phyloP scores from a whole-genome alignment of 495 filamentous ascomycete species.

The Opeltia flavorubescens region DNA sequence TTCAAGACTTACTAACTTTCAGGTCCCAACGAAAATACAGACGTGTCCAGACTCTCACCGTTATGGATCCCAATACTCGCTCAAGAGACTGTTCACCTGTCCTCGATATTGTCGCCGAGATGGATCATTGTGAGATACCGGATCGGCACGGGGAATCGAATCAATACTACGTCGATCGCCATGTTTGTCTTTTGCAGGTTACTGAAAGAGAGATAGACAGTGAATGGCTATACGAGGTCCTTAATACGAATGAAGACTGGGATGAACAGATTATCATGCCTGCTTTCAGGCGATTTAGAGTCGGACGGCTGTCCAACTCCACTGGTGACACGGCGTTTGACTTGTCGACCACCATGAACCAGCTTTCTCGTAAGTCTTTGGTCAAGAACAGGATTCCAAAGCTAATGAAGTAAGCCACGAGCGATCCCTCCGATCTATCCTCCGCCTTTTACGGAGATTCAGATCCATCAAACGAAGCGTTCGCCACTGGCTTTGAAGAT shows the following conservation, averaged over 20 bases:
- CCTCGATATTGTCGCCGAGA: constrained; percentile 9
- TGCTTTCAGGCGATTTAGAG: constrained; percentile 9
- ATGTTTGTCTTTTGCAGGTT: constrained; percentile 14
- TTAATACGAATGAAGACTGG: constrained; percentile 9
- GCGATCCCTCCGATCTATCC: constrained; percentile 1
- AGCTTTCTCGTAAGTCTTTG: constrained; percentile 1
- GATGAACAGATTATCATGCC: constrained; percentile 13
- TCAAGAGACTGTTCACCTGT: constrained; percentile 6
- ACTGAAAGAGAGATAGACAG: constrained; percentile 9
- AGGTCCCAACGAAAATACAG: constrained; percentile 3
- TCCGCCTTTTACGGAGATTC: constrained; percentile 7
- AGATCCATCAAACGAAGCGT: constrained; percentile 9
- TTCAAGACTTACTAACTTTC: constrained; percentile 4
- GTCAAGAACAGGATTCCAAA: not conserved
- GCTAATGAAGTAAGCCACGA: not conserved
- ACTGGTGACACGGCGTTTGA: not conserved
- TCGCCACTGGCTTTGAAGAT: constrained; percentile 8
- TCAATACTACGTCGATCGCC: constrained; percentile 12
- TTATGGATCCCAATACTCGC: constrained; percentile 10
- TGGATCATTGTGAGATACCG: constrained; percentile 8
- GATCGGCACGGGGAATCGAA: constrained; percentile 11
- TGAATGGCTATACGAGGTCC: constrained; percentile 8
- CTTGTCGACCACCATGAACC: constrained; percentile 2
- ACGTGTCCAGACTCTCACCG: constrained; percentile 8
- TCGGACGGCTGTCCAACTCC: not conserved